Base-by-base conservation (phyloP, 2,329 filamentous ascomycete species). In the Cladosporium sp. region DNA sequence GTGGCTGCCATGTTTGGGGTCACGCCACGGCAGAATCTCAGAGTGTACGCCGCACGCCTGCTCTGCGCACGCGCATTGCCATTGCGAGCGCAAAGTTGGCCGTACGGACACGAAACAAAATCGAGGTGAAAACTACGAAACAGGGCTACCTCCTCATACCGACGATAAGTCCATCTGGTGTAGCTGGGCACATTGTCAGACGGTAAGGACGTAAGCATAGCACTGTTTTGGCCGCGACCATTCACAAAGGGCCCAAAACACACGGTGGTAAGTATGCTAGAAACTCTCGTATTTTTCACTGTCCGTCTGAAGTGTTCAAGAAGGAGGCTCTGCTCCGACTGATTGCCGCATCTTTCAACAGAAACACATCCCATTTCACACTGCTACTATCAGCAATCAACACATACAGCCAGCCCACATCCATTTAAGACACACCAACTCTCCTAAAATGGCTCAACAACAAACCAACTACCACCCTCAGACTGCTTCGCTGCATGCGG, bases 101-200 rank as follows among this genome's bases (percentile, higher is more conserved):
- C n/a, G n/a, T 21, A 37, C 40, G 11, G 21, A 57, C 14, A 6
- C 31, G n/a, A 37, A 57, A 57, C 31, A 57, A 57, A 28, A 3
- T 28, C 21, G 55, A 57, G 33, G 16, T 23, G 33, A 23, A 57
- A 57, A 33, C 33, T 7, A 40, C n/a, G 21, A 57, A 23, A 37
- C 23, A 31, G 40, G 29, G 37, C 59, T 62, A 62, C 16, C 44
- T 49, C 33, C 28, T 62, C 59, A 33, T 62, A 33, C 28, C 28
- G 10, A 37, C n/a, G 35, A 35, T 14, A 33, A 55, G 10, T 2
- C 26, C 18, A 7, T n/a, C 16, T 31, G 50, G 16, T 29, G 23
- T 55, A 12, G 7, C 8, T 55, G 28, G 52, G 28, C 14, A n/a
- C 31, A 16, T 29, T 46, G 18, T 26, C 29, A 21, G 21, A 60